Evolutionary conservation across 1,284 basidiomycete genomes (phyloP), one percentile per base, ranked within the genome.

Genomic region (Pseudozyma pruni): DNA sequence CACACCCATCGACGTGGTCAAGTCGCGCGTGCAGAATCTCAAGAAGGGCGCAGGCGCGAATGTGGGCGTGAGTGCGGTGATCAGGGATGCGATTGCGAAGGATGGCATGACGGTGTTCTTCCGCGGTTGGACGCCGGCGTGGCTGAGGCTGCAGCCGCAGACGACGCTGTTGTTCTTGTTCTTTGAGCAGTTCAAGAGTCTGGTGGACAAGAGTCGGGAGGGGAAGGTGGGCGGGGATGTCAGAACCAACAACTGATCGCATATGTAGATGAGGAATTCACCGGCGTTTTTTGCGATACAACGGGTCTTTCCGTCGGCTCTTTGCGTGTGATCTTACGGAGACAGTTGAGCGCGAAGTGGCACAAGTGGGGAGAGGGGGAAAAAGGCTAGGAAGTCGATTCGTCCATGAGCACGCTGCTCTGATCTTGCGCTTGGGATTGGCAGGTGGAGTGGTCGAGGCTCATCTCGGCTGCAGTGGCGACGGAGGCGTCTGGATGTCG

Each of bases 91-190:
- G 0, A 63, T 84, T 17, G 72, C 80, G 11, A 72, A 74, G 22
- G 82, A 84, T 56, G 85, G 86, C 1, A 82, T 84, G 8, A 70
- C 79, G n/a, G 86, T 86, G 80, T 76, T 87, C 39, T 86, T 87
- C 81, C 84, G 85, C 51, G 86, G 86, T 11, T 87, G 86, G 86
- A 83, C 85, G 11, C 86, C 86, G 2, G 85, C 85, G 0, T 86
- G 85, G 85, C 83, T 82, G 32, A 57, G 80, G 8, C 55, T 81
- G 29, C 64, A 74, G 41, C 80, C 80, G 0, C 74, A 81, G 53
- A 81, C 80, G n/a, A 77, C 79, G 17, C 54, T 81, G 40, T 53
- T 80, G 40, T 76, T 81, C 29, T 53, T 79, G 31, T 76, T 78
- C 42, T 72, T 81, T 23, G 80, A 81, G 41, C 75, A 79, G 63